These are phyloP conservation scores for Wilcoxina mikolae DNA, from an alignment of 495 filamentous ascomycete genomes.

Conservation along the genomic window DNA sequence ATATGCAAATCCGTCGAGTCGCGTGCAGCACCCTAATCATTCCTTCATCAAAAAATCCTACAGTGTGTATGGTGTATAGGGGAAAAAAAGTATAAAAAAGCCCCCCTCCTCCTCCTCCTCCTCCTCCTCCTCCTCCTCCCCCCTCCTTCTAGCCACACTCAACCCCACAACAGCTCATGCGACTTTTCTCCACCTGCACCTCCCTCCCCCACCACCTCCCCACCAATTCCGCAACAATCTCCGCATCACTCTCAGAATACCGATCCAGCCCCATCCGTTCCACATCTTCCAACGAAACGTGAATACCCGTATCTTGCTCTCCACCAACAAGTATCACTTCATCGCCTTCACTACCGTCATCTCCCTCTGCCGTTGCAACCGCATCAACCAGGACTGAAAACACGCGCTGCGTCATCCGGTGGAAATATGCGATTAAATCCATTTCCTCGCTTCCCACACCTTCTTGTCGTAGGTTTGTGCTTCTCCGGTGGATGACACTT, in stretches of 20 bases:
- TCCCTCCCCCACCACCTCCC: conserved; percentile 20
- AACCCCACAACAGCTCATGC: conserved; percentile 22
- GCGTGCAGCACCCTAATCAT: too few relatives aligned
- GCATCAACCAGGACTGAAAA: conserved; percentile 51
- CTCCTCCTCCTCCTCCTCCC: not conserved
- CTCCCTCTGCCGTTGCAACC: conserved; percentile 36
- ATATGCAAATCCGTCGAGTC: not conserved
- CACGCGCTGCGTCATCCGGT: conserved; percentile 60
- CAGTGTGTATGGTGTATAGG: not conserved
- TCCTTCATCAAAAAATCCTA: not conserved
- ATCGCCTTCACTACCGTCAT: conserved; percentile 33
- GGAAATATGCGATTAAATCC: conserved; percentile 81
- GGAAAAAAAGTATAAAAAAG: not conserved
- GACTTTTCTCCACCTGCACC: conserved; percentile 27
- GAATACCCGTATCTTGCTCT: too few relatives aligned
- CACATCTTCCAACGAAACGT: conserved; percentile 16
- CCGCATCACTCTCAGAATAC: conserved; percentile 16
- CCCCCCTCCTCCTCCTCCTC: not conserved
- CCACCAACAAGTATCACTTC: not conserved
- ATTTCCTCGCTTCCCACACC: conserved; percentile 38
- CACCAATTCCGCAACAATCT: conserved; percentile 21
- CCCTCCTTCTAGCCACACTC: conserved; percentile 16
- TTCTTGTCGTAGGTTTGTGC: not conserved
- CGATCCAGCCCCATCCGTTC: conserved; percentile 20
- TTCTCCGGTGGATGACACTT: conserved; percentile 9